Conservation (phyloP, 352 stramenopile genomes). For the Pythium utonaiense region DNA sequence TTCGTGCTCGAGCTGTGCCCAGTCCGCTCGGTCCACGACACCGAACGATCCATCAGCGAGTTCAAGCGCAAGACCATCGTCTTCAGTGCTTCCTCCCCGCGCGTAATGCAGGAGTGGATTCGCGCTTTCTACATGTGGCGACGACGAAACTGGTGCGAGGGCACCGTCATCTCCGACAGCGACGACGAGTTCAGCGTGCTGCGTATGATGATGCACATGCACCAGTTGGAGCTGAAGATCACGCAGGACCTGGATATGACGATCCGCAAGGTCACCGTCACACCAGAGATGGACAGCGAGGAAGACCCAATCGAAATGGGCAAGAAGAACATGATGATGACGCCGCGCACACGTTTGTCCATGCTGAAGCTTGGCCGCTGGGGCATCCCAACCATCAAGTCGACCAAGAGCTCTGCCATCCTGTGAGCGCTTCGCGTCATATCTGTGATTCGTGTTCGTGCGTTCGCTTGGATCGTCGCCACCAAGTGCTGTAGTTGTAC, state of each 20-base stretch:
- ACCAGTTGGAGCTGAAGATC: conserved; percentile 61
- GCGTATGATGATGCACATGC: conserved; percentile 65
- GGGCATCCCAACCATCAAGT: conserved; percentile 14
- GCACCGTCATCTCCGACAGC: conserved; percentile 48
- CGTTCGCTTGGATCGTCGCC: background rate
- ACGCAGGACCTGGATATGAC: conserved; percentile 34
- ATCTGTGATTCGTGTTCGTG: background rate
- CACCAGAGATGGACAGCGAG: conserved; percentile 28
- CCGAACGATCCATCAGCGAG: conserved; percentile 61
- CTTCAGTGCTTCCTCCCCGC: conserved; percentile 49
- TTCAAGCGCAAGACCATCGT: conserved; percentile 53
- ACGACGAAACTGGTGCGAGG: conserved; percentile 73
- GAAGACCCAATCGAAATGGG: conserved; percentile 9
- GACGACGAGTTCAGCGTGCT: conserved; percentile 67
- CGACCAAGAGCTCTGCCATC: conserved; percentile 22
- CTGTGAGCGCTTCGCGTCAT: conserved; percentile 5
- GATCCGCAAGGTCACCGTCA: conserved; percentile 50
- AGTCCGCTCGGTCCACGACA: conserved; percentile 74
- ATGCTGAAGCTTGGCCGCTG: conserved; percentile 25
- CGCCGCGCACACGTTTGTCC: conserved; percentile 22
- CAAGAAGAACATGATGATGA: conserved; percentile 28
- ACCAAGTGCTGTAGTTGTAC: background rate
- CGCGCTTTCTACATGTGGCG: conserved; percentile 69
- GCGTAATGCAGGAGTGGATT: conserved; percentile 57
- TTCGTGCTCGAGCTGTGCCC: conserved; percentile 71